These are phyloP conservation scores for Oryza nivara DNA, from an alignment of 176 grass and related monocot genomes.

Conservation along the genomic window DNA sequence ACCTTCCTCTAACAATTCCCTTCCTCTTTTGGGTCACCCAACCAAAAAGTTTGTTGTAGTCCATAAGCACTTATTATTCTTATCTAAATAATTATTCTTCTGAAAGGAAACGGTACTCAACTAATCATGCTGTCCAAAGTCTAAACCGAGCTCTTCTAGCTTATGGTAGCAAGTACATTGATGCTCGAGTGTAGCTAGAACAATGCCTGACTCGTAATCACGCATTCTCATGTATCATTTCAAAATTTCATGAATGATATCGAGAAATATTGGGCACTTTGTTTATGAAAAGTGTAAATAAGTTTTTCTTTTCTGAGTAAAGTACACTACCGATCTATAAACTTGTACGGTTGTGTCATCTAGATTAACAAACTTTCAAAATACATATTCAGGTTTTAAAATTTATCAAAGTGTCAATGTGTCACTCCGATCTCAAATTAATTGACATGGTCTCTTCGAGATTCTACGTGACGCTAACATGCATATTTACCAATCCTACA, in stretches of 20 bases:
- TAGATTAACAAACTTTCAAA: too few relatives aligned
- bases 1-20: background rate
- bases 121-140: conserved; percentile 42
- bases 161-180: background rate
- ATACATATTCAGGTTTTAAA: too few relatives aligned
- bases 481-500: too few relatives aligned
- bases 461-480: too few relatives aligned
- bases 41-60: background rate
- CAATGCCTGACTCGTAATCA: conserved; percentile 12
- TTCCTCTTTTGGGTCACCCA: background rate
- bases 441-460: too few relatives aligned
- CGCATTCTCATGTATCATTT: background rate
- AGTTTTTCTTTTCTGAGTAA: too few relatives aligned
- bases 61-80: conserved; percentile 15
- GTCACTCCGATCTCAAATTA: too few relatives aligned
- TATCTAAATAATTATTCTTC: conserved; percentile 31
- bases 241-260: conserved; percentile 3
- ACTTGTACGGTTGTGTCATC: too few relatives aligned
- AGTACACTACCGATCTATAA: too few relatives aligned
- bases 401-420: too few relatives aligned
- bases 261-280: background rate
- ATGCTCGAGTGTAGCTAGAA: background rate
- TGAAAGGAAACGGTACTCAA: background rate
- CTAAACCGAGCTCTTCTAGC: conserved; percentile 23
- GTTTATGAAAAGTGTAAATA: background rate